Percentiles rank a stretch among this genome's conserved stretches.
These are phyloP conservation scores for Amanita exitialis DNA, from an alignment of 768 basidiomycete species.

Conservation along the genomic window DNA sequence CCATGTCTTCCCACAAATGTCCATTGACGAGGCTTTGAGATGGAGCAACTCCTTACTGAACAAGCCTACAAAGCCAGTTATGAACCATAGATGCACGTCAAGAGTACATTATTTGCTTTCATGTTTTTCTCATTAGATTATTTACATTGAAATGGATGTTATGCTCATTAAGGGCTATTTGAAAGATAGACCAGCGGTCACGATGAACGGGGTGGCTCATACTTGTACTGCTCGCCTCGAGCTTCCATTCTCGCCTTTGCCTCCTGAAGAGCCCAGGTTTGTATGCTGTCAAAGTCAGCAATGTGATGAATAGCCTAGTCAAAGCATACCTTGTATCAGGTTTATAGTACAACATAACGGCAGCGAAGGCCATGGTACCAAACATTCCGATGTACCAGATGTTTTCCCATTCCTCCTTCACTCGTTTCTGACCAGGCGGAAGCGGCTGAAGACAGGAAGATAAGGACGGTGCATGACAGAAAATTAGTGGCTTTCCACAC, in stretches of 20 bases:
- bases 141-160: neutral
- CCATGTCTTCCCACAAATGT: too few species aligned
- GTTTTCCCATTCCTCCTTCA: conserved; percentile 86
- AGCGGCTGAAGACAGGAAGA: conserved; percentile 40
- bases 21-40: conserved; percentile 24
- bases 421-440: conserved; percentile 73
- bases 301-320: neutral
- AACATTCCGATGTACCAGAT: conserved; percentile 91
- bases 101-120: neutral
- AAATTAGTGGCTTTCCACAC: conserved; percentile 26
- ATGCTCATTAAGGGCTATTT: neutral
- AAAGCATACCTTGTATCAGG: conserved; percentile 80
- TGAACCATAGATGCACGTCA: conserved; percentile 13
- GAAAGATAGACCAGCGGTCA: conserved; percentile 18
- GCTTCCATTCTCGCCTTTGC: conserved; percentile 88
- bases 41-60: conserved; percentile 61
- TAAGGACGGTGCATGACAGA: neutral
- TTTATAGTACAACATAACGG: conserved; percentile 80
- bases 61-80: conserved; percentile 57
- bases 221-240: conserved; percentile 83
- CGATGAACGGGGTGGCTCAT: conserved; percentile 41
- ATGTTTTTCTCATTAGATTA: neutral
- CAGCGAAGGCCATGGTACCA: conserved; percentile 69
- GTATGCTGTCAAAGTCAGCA: conserved; percentile 45
- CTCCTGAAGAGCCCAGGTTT: conserved; percentile 87